Percentiles rank a stretch among this genome's conserved stretches.
Evolutionary conservation across 352 stramenopile species (phyloP).

Genomic region (Aphanomyces astaci): DNA sequence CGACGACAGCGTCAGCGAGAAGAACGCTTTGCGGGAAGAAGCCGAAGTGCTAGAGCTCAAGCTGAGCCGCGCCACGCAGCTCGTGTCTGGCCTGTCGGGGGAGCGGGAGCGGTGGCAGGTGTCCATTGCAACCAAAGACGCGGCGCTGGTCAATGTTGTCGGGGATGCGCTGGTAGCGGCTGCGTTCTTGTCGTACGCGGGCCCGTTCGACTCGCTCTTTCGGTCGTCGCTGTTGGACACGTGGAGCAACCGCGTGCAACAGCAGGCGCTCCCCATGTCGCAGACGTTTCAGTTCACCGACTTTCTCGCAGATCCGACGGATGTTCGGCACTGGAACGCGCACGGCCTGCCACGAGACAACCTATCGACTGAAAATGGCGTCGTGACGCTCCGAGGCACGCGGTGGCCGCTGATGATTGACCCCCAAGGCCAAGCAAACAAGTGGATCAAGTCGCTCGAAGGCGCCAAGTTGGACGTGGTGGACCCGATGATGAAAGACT

Average conservation of each 20-base stretch:
- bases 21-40: constrained; percentile 90
- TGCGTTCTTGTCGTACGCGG: constrained; percentile 93
- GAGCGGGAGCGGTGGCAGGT: constrained; percentile 92
- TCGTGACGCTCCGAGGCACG: constrained; percentile 91
- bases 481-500: constrained; percentile 93
- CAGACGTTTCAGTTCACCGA: constrained; percentile 87
- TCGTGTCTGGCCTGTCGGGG: constrained; percentile 89
- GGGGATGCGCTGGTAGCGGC: constrained; percentile 90
- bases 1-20: constrained; percentile 88
- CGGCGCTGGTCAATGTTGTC: constrained; percentile 80
- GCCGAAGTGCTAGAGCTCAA: constrained; percentile 89
- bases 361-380: constrained; percentile 93
- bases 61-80: constrained; percentile 88
- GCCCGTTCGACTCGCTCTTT: constrained; percentile 92
- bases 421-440: constrained; percentile 93
- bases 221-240: constrained; percentile 70
- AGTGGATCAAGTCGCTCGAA: constrained; percentile 95
- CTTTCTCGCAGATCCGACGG: constrained; percentile 89
- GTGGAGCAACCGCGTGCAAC: constrained; percentile 85
- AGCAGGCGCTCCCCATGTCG: constrained; percentile 77
- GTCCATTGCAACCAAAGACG: constrained; percentile 86
- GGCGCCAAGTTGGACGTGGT: constrained; percentile 82
- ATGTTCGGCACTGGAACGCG: constrained; percentile 93
- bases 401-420: constrained; percentile 98
- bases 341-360: constrained; percentile 88